Evolutionary conservation across 345 rosid genomes (phyloP).

Genomic region (Acer saccharum): DNA sequence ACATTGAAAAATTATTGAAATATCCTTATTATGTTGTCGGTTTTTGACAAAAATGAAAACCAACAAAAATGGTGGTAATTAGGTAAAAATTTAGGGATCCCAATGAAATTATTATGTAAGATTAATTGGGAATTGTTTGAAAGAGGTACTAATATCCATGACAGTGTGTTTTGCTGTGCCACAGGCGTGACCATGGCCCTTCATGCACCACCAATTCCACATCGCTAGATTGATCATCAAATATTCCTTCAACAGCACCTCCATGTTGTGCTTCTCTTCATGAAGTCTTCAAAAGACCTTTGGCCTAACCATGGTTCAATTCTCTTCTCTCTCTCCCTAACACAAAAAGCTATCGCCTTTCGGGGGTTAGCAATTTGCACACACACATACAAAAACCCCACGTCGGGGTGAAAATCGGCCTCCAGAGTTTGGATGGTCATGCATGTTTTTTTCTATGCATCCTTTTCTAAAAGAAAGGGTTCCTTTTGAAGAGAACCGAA

Average conservation of each 20-base stretch:
- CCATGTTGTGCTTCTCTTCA: slow-evolving; percentile 16
- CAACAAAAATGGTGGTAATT: no score
- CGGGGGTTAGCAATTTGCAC: slow-evolving; percentile 29
- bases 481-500: slow-evolving; percentile 47
- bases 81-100: background rate
- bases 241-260: slow-evolving; percentile 22
- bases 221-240: slow-evolving; percentile 44
- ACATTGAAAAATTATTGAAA: no score
- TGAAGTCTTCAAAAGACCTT: slow-evolving; percentile 52
- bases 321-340: slow-evolving; percentile 30
- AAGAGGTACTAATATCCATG: slow-evolving; percentile 62
- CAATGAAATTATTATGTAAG: background rate
- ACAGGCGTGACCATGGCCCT: slow-evolving; percentile 85
- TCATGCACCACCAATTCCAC: slow-evolving; percentile 66
- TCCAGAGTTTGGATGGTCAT: slow-evolving; percentile 42
- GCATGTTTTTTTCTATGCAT: slow-evolving; percentile 41
- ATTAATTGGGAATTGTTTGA: background rate
- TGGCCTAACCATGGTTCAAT: slow-evolving; percentile 86
- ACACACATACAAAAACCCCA: slow-evolving; percentile 45
- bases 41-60: no score
- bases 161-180: slow-evolving; percentile 99
- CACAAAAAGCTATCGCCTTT: slow-evolving; percentile 21
- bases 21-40: no score
- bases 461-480: slow-evolving; percentile 40
- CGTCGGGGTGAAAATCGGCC: slow-evolving; percentile 49